Evolutionary conservation across 345 rosid species (phyloP).

Genomic region (Salix viminalis): DNA sequence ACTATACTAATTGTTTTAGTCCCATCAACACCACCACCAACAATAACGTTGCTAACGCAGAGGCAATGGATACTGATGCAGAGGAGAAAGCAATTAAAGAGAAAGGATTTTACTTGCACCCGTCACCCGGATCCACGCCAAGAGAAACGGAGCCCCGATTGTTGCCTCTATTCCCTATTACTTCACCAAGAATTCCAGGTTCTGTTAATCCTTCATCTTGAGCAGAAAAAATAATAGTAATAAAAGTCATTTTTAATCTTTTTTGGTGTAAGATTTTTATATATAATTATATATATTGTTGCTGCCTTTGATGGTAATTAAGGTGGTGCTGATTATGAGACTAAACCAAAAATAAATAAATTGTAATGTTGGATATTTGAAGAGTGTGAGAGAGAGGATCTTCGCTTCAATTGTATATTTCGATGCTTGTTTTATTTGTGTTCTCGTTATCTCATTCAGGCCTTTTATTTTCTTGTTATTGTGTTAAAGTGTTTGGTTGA

Average conservation of each 20-base stretch:
- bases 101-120: constrained; percentile 82
- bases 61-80: constrained; percentile 26
- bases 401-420: constrained; percentile 37
- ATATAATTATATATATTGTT: constrained; percentile 19
- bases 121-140: constrained; percentile 80
- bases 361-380: constrained; percentile 33
- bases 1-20: constrained; percentile 15
- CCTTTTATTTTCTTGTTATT: too few species aligned
- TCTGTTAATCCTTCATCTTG: constrained; percentile 44
- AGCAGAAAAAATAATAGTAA: neutral
- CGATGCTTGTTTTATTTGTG: neutral
- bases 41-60: constrained; percentile 2
- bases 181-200: constrained; percentile 79
- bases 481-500: constrained; percentile 9
- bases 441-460: neutral
- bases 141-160: constrained; percentile 71
- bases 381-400: constrained; percentile 22
- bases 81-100: constrained; percentile 88
- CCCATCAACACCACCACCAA: constrained; percentile 6
- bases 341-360: constrained; percentile 1
- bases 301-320: constrained; percentile 23
- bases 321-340: constrained; percentile 18
- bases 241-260: neutral
- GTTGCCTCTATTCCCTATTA: constrained; percentile 82
- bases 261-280: constrained; percentile 35